phyloP scores from a whole-genome alignment of 257 asterid genomes.

The Henckelia pumila region DNA sequence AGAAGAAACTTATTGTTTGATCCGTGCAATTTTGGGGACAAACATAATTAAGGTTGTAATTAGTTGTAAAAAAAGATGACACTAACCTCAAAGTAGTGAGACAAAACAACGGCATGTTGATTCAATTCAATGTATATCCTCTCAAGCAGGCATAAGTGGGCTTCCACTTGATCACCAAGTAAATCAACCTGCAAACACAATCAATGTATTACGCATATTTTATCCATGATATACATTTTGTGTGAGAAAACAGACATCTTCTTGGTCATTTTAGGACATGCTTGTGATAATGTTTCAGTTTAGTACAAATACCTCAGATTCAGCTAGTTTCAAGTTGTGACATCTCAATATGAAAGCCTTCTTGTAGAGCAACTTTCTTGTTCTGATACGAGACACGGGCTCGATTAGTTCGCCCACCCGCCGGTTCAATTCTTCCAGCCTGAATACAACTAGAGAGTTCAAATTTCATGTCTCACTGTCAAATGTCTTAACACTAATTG shows the following conservation, averaged over 20 bases:
- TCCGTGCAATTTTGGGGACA: too few species aligned
- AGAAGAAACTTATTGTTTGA: too few species aligned
- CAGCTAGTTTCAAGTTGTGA: slow-evolving; percentile 60
- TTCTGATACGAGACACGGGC: slow-evolving; percentile 34
- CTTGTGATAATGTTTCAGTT: too few species aligned
- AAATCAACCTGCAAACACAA: slow-evolving; percentile 58
- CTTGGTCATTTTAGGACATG: not conserved
- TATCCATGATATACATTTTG: too few species aligned
- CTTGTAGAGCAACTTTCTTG: slow-evolving; percentile 48
- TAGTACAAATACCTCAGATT: slow-evolving; percentile 66
- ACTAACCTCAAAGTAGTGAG: slow-evolving; percentile 44
- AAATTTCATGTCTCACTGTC: not conserved
- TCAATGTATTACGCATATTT: not conserved
- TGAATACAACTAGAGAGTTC: slow-evolving; percentile 20
- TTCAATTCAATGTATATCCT: slow-evolving; percentile 42
- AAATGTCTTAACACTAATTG: too few species aligned
- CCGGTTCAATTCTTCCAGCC: slow-evolving; percentile 54
- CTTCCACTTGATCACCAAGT: slow-evolving; percentile 78
- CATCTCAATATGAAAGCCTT: slow-evolving; percentile 70
- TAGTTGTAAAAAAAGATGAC: not conserved
- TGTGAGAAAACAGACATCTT: too few species aligned
- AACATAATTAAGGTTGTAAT: too few species aligned
- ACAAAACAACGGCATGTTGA: slow-evolving; percentile 43
- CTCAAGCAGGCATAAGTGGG: slow-evolving; percentile 50
- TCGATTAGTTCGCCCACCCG: slow-evolving; percentile 34